Evolutionary conservation across 805 yeast genomes (phyloP).

Genomic region (Metschnikowia anglica): DNA sequence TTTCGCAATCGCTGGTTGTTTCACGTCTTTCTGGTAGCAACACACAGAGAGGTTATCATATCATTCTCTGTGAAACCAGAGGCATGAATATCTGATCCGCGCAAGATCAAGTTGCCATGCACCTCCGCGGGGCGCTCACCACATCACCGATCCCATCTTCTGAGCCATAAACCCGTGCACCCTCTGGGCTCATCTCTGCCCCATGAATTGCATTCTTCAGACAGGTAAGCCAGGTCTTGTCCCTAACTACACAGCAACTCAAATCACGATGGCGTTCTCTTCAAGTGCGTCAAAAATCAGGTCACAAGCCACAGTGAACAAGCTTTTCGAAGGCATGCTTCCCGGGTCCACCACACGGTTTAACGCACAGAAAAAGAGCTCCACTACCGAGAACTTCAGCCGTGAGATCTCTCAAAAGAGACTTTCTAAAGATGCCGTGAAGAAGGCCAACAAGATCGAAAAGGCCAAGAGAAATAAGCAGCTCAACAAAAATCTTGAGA

Average conservation of each 20-base stretch:
- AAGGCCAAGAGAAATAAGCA: conserved; percentile 25
- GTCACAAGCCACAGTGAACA: conserved; percentile 27
- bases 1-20: no score
- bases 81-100: no score
- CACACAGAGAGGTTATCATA: no score
- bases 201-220: not conserved
- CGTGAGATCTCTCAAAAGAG: conserved; percentile 18
- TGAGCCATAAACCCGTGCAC: conserved; percentile 7
- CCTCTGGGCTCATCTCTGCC: conserved; percentile 9
- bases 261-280: conserved; percentile 22
- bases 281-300: conserved; percentile 23
- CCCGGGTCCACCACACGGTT: conserved; percentile 18
- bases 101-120: no score
- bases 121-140: no score
- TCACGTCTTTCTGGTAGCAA: no score
- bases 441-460: conserved; percentile 21
- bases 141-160: not conserved
- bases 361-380: conserved; percentile 6
- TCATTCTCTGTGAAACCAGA: no score
- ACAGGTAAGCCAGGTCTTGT: not conserved
- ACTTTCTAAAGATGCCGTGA: conserved; percentile 21
- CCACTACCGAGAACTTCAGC: conserved; percentile 20
- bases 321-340: conserved; percentile 26
- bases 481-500: conserved; percentile 30
- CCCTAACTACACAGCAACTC: not conserved